Conservation (phyloP, 495 filamentous ascomycete species). For the Xanthoparmelia taractica region DNA sequence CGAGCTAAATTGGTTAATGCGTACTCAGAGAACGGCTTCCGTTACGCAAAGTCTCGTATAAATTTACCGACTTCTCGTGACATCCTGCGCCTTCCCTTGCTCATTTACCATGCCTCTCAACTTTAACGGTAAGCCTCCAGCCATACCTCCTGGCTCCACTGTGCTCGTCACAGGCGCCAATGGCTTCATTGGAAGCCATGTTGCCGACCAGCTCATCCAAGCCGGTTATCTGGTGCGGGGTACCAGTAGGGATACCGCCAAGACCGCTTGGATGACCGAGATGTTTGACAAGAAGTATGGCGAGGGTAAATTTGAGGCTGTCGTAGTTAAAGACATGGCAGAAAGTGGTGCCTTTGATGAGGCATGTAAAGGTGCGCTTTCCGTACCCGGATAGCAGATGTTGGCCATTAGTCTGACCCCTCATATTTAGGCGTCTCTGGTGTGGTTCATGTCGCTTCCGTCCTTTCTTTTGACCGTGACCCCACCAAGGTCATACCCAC, state of each 20-base stretch:
- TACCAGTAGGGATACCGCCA: constrained; percentile 38
- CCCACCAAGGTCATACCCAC: constrained; percentile 39
- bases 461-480: constrained; percentile 34
- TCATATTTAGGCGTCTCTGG: background rate
- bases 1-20: too few relatives aligned
- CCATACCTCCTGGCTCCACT: constrained; percentile 11
- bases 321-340: constrained; percentile 35
- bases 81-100: too few relatives aligned
- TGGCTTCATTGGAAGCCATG: constrained; percentile 48
- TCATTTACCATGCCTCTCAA: background rate
- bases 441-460: constrained; percentile 33
- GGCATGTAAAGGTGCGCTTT: constrained; percentile 33
- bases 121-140: constrained; percentile 7
- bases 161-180: constrained; percentile 51
- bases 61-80: too few relatives aligned
- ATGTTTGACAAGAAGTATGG: constrained; percentile 38
- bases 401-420: background rate
- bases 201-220: constrained; percentile 41
- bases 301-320: constrained; percentile 32
- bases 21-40: too few relatives aligned
- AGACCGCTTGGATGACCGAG: constrained; percentile 37
- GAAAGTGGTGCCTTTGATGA: constrained; percentile 35
- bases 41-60: too few relatives aligned
- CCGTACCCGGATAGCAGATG: background rate
- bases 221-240: constrained; percentile 47